A percentile compares a stretch with the other conserved stretches of the same genome.
Conservation (phyloP, 2,329 filamentous ascomycete genomes). For the Penicillium oxalicum region DNA sequence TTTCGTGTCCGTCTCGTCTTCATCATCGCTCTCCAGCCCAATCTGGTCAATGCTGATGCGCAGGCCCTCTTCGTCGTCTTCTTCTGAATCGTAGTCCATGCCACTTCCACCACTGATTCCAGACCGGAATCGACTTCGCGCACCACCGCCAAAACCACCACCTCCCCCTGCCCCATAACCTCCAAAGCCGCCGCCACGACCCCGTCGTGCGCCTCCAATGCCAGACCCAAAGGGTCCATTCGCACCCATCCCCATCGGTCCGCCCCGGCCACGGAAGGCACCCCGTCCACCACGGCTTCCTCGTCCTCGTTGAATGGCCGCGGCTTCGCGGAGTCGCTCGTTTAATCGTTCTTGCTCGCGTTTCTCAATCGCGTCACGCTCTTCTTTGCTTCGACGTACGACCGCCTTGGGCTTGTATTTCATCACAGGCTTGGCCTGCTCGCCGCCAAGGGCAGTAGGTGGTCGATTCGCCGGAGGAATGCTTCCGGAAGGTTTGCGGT, state of each 20-base stretch:
- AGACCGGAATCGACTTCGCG: constrained; percentile 24
- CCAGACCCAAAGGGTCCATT: constrained; percentile 26
- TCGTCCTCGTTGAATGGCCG: constrained; percentile 34
- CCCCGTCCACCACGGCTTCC: constrained; percentile 28
- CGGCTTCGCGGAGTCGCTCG: constrained; percentile 36
- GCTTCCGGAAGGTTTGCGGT: constrained; percentile 32
- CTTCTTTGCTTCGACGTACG: constrained; percentile 40
- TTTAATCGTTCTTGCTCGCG: constrained; percentile 38
- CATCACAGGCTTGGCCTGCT: constrained; percentile 33
- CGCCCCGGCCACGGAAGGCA: constrained; percentile 28
- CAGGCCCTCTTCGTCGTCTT: constrained; percentile 43
- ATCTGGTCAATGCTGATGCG: constrained; percentile 54
- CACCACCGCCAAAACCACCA: constrained; percentile 19
- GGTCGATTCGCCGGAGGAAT: constrained; percentile 28
- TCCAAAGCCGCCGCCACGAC: constrained; percentile 17
- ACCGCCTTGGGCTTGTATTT: constrained; percentile 42
- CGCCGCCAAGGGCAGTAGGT: constrained; percentile 18
- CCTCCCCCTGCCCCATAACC: constrained; percentile 11
- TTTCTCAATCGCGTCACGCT: constrained; percentile 40
- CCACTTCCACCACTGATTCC: constrained; percentile 21
- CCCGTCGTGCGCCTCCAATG: constrained; percentile 18
- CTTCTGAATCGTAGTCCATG: constrained; percentile 33
- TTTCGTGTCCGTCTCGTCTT: constrained; percentile 21
- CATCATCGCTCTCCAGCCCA: constrained; percentile 50
- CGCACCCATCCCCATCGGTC: constrained; percentile 20